These are phyloP conservation scores for Thermomucor indicae-seudaticae DNA, from an alignment of 371 early-diverging fungal genomes.

Conservation along the genomic window DNA sequence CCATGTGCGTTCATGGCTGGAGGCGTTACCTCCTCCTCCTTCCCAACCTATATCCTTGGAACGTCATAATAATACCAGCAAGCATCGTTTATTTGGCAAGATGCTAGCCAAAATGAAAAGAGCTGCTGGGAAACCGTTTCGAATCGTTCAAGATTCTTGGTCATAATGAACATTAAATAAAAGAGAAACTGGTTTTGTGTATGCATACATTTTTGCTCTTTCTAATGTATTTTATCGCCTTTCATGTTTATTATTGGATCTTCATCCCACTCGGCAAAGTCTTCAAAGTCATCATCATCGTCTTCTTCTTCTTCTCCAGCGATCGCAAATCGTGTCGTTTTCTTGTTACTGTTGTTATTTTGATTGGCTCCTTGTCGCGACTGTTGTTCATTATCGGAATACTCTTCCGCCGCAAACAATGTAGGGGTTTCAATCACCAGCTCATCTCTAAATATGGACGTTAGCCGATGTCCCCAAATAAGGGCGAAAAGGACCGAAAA, in stretches of 20 bases:
- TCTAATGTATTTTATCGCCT: conserved; percentile 1
- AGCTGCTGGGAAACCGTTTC: neutral
- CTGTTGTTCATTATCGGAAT: conserved; percentile 18
- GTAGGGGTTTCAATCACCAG: conserved; percentile 43
- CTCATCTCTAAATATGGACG: conserved; percentile 37
- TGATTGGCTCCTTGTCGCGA: neutral
- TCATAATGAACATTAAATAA: too few species aligned
- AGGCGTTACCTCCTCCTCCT: neutral
- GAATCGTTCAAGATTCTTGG: too few species aligned
- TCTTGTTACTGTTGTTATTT: neutral
- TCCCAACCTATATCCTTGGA: neutral
- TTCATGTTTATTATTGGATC: conserved; percentile 1
- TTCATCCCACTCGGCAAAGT: conserved; percentile 40
- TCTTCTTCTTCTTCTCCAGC: conserved; percentile 24
- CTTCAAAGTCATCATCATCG: conserved; percentile 31
- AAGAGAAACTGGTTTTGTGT: too few species aligned
- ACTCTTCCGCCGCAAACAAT: conserved; percentile 37
- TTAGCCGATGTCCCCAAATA: neutral
- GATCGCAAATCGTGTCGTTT: conserved; percentile 19
- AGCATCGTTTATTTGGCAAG: neutral
- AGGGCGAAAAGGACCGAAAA: neutral
- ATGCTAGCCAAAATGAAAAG: neutral
- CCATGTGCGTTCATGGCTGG: neutral
- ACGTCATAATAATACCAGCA: neutral
- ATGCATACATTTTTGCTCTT: too few species aligned